Evolutionary conservation across 176 grass and related monocot species (phyloP).

Genomic region (Zea mays): Zm-B73-REFERENCE-NAM-5.0 NC_050099.1:196694501-196695000

Average conservation of each 20-base stretch:
- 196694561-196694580: not conserved
- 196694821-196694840: conserved; percentile 36
- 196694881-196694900: conserved; percentile 18
- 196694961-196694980: conserved; percentile 51
- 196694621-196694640: conserved; percentile 40
- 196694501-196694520: not conserved
- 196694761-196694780: conserved; percentile 50
- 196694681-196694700: conserved; percentile 30
- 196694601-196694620: conserved; percentile 39
- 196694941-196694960: not conserved
- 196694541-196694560: not conserved
- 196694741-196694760: conserved; percentile 9
- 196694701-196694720: conserved; percentile 31
- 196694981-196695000: conserved; percentile 72
- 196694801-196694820: conserved; percentile 62
- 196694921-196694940: not conserved
- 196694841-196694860: conserved; percentile 36
- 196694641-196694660: conserved; percentile 44
- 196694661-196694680: conserved; percentile 48
- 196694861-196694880: conserved; percentile 44
- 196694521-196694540: not conserved
- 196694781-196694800: conserved; percentile 53
- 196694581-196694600: not conserved
- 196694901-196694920: not conserved
- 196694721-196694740: not conserved